Evolutionary conservation across 495 filamentous ascomycete species (phyloP).

Genomic region (Aspergillus avenaceus): DNA sequence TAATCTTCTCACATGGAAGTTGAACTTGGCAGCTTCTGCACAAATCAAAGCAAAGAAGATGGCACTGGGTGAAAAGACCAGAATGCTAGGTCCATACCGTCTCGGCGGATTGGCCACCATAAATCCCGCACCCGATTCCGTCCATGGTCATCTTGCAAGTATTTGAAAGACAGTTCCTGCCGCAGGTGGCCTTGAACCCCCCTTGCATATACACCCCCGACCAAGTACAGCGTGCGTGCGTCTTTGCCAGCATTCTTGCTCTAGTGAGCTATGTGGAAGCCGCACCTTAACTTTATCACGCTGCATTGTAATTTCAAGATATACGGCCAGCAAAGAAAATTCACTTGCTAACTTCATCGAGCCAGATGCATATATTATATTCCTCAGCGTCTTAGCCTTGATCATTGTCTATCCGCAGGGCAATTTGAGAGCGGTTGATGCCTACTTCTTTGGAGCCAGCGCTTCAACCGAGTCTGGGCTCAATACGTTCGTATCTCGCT

Average conservation of each 20-base stretch:
- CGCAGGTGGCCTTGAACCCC: too few relatives aligned
- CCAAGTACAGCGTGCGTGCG: too few relatives aligned
- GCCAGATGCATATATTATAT: constrained; percentile 37
- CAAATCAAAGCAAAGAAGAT: too few relatives aligned
- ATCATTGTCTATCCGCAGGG: constrained; percentile 37
- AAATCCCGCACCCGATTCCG: too few relatives aligned
- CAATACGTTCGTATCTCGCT: constrained; percentile 29
- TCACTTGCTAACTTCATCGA: constrained; percentile 1
- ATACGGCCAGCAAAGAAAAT: not conserved
- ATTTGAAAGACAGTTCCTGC: too few relatives aligned
- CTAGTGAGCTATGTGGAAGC: constrained; percentile 21
- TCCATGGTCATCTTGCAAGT: too few relatives aligned
- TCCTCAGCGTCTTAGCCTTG: constrained; percentile 27
- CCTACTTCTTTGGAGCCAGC: constrained; percentile 43
- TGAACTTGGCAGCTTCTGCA: too few relatives aligned
- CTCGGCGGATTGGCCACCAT: too few relatives aligned
- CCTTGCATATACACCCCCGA: too few relatives aligned
- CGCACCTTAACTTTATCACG: constrained; percentile 64
- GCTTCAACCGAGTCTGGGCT: constrained; percentile 39
- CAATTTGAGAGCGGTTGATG: constrained; percentile 36
- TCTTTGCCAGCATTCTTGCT: not conserved
- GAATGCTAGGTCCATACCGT: too few relatives aligned
- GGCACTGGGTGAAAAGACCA: too few relatives aligned
- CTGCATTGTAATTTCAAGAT: constrained; percentile 45
- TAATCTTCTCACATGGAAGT: too few relatives aligned